Base-by-base conservation (phyloP, 768 basidiomycete genomes). In the Suillus fuscotomentosus region DNA sequence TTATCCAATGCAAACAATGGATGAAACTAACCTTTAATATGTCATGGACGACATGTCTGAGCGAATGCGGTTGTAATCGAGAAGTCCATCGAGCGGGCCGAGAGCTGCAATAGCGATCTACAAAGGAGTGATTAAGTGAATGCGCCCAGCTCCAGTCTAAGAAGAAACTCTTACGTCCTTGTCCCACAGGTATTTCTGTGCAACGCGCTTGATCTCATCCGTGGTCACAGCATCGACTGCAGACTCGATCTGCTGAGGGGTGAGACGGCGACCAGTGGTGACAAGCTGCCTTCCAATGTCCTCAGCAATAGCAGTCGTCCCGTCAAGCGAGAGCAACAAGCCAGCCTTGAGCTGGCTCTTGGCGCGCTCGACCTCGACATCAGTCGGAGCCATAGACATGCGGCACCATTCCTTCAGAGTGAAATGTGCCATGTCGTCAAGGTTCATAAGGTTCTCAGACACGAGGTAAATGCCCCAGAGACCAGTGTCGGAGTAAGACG, bases 381-480 rank as follows among this genome's bases (percentile, higher is more conserved):
- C 82, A 3, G 90, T 89, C 7, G 96, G 95, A 14, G 87, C 85
- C 65, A 93, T 88, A 67, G 91, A 91, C 94, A 99, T 95, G 67
- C 97, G 85, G 20, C 93, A 89, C 96, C 95, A 98, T 81, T 97
- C 96, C 78, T 86, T 89, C 66, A 99, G 82, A 20, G 95, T 97
- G 78, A 96, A 97, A 81, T 99, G 97, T 59, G 87, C 76, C 66
- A 98, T 81, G 75, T 99, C 97, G 71, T 99, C 97, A 51, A 99
- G 83, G 81, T 96, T 95, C 81, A 85, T 84, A 61, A 95, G 73
- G 84, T 98, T 98, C 84, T 99, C 97, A 20, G 93, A 88, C 65
- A 96, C 94, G 62, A 97, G 80, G 84, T 99, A 99, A 78, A 98
- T 94, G 71, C 97, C 97, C 97, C 97, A 99, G 41, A 99, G 88